Conservation (phyloP, 2,329 filamentous ascomycete genomes). For the Magnaporthiopsis poae region DNA sequence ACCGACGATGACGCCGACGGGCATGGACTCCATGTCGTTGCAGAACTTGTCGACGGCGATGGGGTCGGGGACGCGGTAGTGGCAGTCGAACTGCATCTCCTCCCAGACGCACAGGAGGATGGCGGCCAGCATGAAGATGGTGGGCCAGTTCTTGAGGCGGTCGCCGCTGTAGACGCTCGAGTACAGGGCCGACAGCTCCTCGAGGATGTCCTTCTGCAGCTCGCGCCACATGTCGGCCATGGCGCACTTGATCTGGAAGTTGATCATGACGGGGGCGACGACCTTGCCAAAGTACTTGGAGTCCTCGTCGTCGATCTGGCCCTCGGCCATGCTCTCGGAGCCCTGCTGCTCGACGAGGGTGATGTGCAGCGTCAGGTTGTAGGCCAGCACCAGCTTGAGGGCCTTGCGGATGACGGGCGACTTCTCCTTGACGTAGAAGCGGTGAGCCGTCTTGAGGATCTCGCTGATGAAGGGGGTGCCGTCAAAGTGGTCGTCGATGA, state of each 20-base stretch:
- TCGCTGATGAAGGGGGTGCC: conserved; percentile 91
- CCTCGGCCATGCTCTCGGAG: conserved; percentile 65
- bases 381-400: conserved; percentile 85
- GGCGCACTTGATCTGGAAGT: conserved; percentile 97
- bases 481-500: conserved; percentile 92
- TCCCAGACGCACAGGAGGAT: conserved; percentile 94
- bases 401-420: conserved; percentile 87
- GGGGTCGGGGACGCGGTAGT: conserved; percentile 83
- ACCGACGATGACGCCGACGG: conserved; percentile 90
- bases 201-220: conserved; percentile 87
- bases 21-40: conserved; percentile 89
- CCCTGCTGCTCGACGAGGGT: conserved; percentile 87
- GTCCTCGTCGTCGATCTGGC: conserved; percentile 74
- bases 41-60: conserved; percentile 87
- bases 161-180: conserved; percentile 97
- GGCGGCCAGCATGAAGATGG: conserved; percentile 92
- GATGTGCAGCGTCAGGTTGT: conserved; percentile 89
- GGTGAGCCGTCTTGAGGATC: conserved; percentile 90
- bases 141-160: conserved; percentile 97
- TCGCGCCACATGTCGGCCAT: conserved; percentile 98
- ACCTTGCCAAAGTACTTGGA: conserved; percentile 86
- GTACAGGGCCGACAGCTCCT: conserved; percentile 85
- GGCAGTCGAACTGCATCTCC: conserved; percentile 97
- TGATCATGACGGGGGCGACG: conserved; percentile 95
- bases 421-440: conserved; percentile 82